These are phyloP conservation scores for Porcisia deanei DNA, from an alignment of 208 protist genomes.

Conservation along the genomic window DNA sequence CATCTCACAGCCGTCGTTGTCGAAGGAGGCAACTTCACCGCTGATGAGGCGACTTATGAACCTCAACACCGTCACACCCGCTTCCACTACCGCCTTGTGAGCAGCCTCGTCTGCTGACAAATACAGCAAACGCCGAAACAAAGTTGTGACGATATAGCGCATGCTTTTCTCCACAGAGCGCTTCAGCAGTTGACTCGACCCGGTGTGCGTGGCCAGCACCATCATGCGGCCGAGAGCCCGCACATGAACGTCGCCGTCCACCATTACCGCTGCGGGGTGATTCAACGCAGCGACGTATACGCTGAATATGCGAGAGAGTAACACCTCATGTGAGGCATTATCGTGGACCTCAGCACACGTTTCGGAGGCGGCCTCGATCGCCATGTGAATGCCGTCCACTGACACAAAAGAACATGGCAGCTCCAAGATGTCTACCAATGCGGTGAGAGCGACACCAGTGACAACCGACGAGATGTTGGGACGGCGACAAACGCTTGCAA, in stretches of 20 bases:
- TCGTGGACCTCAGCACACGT: slow-evolving; percentile 49
- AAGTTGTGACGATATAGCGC: slow-evolving; percentile 26
- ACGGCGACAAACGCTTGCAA: slow-evolving; percentile 64
- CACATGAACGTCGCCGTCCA: slow-evolving; percentile 23
- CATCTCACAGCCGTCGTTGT: slow-evolving; percentile 33
- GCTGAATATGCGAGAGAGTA: slow-evolving; percentile 55
- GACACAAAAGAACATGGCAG: slow-evolving; percentile 67
- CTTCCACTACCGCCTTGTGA: slow-evolving; percentile 17
- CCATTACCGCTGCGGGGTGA: slow-evolving; percentile 26
- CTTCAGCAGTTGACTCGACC: slow-evolving; percentile 29
- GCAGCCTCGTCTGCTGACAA: slow-evolving; percentile 1
- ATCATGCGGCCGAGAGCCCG: slow-evolving; percentile 34
- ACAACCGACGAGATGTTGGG: slow-evolving; percentile 58
- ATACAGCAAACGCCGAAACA: slow-evolving; percentile 24
- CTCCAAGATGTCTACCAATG: slow-evolving; percentile 71
- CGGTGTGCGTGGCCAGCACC: slow-evolving; percentile 23
- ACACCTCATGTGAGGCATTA: slow-evolving; percentile 60
- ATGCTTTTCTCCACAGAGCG: slow-evolving; percentile 32
- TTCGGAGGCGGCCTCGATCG: slow-evolving; percentile 51
- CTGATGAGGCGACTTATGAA: slow-evolving; percentile 56
- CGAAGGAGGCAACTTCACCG: slow-evolving; percentile 38
- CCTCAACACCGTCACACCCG: slow-evolving; percentile 32
- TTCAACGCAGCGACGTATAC: slow-evolving; percentile 59
- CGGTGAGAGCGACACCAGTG: slow-evolving; percentile 67
- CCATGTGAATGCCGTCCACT: slow-evolving; percentile 38